phyloP scores from a whole-genome alignment of 2,329 filamentous ascomycete species.

The Penicillium sumatraense region DNA sequence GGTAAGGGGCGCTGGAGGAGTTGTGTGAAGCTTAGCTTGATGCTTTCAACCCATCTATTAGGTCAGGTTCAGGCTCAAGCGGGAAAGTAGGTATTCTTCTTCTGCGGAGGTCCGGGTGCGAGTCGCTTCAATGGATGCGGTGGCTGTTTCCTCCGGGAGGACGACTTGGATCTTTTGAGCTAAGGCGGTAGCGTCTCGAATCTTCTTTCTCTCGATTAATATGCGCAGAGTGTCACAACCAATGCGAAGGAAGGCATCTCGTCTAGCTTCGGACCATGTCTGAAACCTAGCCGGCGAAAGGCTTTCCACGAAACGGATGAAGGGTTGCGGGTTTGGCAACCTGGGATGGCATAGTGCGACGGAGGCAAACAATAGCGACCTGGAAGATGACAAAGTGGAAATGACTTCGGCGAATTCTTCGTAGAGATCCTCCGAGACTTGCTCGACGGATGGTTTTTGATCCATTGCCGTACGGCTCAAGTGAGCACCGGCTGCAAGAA shows the following conservation, averaged over 20 bases:
- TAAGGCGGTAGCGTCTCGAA: conserved; percentile 34
- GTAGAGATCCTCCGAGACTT: conserved; percentile 35
- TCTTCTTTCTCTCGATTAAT: conserved; percentile 37
- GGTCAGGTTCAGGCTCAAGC: conserved; percentile 23
- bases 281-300: conserved; percentile 25
- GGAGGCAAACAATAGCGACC: conserved; percentile 32
- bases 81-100: conserved; percentile 30
- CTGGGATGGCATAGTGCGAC: conserved; percentile 45
- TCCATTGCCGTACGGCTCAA: conserved; percentile 32
- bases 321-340: conserved; percentile 35
- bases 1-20: background rate
- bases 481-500: conserved; percentile 30
- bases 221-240: conserved; percentile 45
- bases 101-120: conserved; percentile 22
- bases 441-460: conserved; percentile 25
- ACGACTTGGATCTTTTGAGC: conserved; percentile 36
- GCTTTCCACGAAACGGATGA: conserved; percentile 34
- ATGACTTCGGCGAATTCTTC: conserved; percentile 36
- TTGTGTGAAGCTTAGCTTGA: background rate
- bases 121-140: conserved; percentile 16
- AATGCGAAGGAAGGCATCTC: conserved; percentile 37
- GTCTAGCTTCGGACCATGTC: conserved; percentile 23
- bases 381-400: conserved; percentile 24
- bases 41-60: conserved; percentile 4
- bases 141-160: conserved; percentile 29